Evolutionary conservation across 1,284 basidiomycete genomes (phyloP), one percentile per base, ranked within the genome.

Genomic region (Ustanciosporium gigantosporum): DNA sequence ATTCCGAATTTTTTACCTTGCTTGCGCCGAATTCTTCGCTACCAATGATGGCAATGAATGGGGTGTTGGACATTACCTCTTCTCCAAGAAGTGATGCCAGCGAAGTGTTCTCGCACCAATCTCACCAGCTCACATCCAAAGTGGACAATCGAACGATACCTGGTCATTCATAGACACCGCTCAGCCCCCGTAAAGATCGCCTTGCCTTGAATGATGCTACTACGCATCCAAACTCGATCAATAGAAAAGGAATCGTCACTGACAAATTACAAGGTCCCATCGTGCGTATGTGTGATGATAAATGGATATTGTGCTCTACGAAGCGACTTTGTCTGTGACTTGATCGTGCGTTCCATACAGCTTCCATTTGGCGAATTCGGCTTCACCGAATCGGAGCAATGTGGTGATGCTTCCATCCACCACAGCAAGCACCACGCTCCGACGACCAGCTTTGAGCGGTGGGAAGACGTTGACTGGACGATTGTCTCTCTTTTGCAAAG

Each of bases 381-480:
- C 87, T 72, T 93, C 84, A 1, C 89, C 88, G 68, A 97, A 93
- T 34, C 90, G 81, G 76, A 92, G 87, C 81, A 96, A 90, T 50
- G 89, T 89, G 21, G 88, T 88, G 59, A 85, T 91, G 6, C 93
- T 91, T 6, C 86, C 84, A 79, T 96, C 93, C 3, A 94, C 91
- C 1, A 86, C 90, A 0, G 92, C 94, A 23, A 98, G 83, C 21
- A 97, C 83, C 38, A 94, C 82, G 8, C 83, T 87, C 68, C 90
- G 88, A 73, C 88, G 89, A 0, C 94, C 94, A 16, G 86, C 85
- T 70, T 93, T 90, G 56, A 97, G 81, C 0, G 67, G 49, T 2
- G 78, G 73, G 50, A 78, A 80, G 0, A 77, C 74, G 25, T 77
- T 76, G 1, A 67, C 66, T 4, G 42, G 31, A 13, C 14, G 6